These are phyloP conservation scores for Stephanodiscus triporus DNA, from an alignment of 108 stramenopile genomes.

Conservation along the genomic window DNA sequence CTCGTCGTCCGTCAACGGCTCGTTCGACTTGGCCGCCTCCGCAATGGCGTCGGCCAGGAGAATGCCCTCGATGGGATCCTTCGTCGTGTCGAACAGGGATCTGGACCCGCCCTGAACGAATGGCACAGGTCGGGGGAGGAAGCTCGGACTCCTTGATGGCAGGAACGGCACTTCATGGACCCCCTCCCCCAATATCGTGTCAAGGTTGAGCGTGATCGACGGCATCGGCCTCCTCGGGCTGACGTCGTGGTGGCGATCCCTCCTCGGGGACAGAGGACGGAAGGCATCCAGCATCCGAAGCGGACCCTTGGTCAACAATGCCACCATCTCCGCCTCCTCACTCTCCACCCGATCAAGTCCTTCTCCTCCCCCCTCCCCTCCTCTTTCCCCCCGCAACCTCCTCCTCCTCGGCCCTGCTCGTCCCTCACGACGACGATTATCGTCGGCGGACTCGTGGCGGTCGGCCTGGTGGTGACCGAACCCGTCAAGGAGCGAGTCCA, in stretches of 20 bases:
- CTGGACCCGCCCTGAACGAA: slow-evolving; percentile 11
- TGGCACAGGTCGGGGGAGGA: slow-evolving; percentile 32
- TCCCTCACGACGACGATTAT: neutral
- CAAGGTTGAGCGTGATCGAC: slow-evolving; percentile 31
- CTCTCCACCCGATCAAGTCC: slow-evolving; percentile 16
- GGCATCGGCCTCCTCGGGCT: slow-evolving; percentile 20
- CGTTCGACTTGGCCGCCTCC: slow-evolving; percentile 36
- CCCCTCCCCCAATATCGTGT: slow-evolving; percentile 2
- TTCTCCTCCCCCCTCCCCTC: neutral
- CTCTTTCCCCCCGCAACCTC: too few relatives aligned
- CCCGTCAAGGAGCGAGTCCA: slow-evolving; percentile 37
- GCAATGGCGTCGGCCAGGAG: slow-evolving; percentile 37
- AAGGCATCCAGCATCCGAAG: neutral
- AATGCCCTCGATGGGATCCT: slow-evolving; percentile 19
- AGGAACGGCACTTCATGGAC: neutral
- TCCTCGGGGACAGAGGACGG: neutral
- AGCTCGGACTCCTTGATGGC: slow-evolving; percentile 11
- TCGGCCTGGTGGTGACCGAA: slow-evolving; percentile 27
- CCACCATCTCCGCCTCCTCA: slow-evolving; percentile 39
- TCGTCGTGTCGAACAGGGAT: slow-evolving; percentile 25
- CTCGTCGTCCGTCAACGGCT: slow-evolving; percentile 41
- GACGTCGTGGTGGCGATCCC: neutral
- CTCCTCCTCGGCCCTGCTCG: neutral
- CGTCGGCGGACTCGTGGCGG: neutral
- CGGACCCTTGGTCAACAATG: slow-evolving; percentile 9